Conservation (phyloP, 2,329 filamentous ascomycete species). For the Ophiostoma novo-ulmi region DNA sequence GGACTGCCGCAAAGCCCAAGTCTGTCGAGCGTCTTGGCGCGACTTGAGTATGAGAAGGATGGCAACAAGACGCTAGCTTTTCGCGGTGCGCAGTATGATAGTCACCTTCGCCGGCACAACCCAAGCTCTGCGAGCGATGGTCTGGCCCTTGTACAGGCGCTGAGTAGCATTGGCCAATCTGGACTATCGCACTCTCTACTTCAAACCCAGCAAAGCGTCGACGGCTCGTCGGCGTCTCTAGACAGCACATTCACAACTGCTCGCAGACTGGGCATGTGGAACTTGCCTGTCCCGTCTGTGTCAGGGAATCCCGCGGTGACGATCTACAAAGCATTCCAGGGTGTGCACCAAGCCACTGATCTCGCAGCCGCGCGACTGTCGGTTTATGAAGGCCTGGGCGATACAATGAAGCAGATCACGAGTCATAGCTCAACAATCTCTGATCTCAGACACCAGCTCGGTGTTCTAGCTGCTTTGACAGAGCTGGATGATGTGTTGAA, state of each 20-base stretch:
- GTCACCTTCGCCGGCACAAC: constrained; percentile 62
- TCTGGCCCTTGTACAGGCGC: constrained; percentile 66
- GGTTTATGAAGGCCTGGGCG: constrained; percentile 59
- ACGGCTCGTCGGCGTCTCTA: constrained; percentile 53
- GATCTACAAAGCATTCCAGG: constrained; percentile 76
- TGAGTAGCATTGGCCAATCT: constrained; percentile 76
- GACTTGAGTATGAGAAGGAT: constrained; percentile 84
- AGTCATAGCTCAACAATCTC: constrained; percentile 46
- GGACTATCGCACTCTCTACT: constrained; percentile 79
- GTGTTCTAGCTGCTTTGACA: constrained; percentile 65
- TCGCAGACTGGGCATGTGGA: constrained; percentile 83
- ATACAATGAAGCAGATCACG: constrained; percentile 55
- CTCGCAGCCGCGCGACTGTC: constrained; percentile 48
- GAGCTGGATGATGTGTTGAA: constrained; percentile 76
- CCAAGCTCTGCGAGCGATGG: constrained; percentile 54
- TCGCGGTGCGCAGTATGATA: constrained; percentile 85
- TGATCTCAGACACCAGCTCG: constrained; percentile 51
- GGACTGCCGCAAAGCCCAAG: constrained; percentile 76
- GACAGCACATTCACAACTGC: constrained; percentile 75
- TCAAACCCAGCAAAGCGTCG: constrained; percentile 58
- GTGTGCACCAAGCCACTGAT: constrained; percentile 62
- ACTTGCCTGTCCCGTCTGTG: constrained; percentile 66
- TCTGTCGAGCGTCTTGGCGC: constrained; percentile 69
- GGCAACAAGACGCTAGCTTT: constrained; percentile 85
- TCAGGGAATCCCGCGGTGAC: constrained; percentile 59